Base-by-base conservation (phyloP, 2,329 filamentous ascomycete species). In the Arachnopeziza araneosa region DNA sequence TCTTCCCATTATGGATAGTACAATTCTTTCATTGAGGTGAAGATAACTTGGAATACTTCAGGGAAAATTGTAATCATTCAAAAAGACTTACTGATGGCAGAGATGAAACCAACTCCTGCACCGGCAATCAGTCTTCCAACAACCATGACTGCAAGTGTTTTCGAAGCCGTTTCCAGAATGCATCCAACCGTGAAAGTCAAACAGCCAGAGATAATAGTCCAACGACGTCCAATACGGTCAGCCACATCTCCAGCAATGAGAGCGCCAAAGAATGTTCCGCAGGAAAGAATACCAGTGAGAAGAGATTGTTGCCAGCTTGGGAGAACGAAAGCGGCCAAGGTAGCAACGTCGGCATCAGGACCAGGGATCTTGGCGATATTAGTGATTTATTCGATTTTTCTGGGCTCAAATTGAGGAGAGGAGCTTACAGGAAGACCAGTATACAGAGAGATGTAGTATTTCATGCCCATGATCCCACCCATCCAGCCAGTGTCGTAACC, bases 401-500 rank as follows among this genome's bases (percentile, higher is more conserved):
- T 12, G n/a, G n/a, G 4, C 12, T 44, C 17, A 36, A 24, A 48
- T 24, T 10, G 23, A 24, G 12, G 50, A 12, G 21, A 21, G 23
- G 8, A 30, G 52, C 55, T 61, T 55, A 63, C 58, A 32, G 59
- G 57, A 52, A 65, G 56, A 10, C 60, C 60, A n/a, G 65, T 67
- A n/a, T 63, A 66, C 59, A 65, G 64, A 50, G 57, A 50, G 48
- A 66, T 67, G 51, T 65, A 64, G 26, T 64, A 67, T 24, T 61
- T 60, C 61, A 66, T 66, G 7, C 63, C 65, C 60, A 66, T 60
- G 24, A 67, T 60, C 71, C 84, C 84, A 73, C 84, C 85, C 78
- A 89, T 89, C 77, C 88, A 89, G 66, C 88, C 88, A 52, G 87
- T 89, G 69, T 91, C 88, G 75, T 90, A 91, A 56, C 88, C 88